Evolutionary conservation across 2,329 filamentous ascomycete genomes (phyloP), one percentile per base, ranked within the genome.

Genomic region (Xylogone sp.): DNA sequence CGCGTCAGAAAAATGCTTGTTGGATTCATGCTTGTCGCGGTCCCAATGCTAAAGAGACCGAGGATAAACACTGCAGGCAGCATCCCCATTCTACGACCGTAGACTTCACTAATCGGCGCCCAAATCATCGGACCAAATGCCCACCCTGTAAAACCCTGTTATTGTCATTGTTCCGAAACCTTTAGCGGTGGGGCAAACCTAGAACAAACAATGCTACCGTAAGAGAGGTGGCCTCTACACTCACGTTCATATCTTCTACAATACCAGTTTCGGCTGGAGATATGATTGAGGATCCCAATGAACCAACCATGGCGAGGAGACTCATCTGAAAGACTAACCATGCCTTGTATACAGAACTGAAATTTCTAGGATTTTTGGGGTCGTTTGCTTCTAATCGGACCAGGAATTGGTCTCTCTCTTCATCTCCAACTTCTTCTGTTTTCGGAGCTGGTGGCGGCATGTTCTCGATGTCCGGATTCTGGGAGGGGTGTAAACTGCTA

Each of bases 41-140:
- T 75, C 3, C 75, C 84, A 27, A 78, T 82, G 56, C 81, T 84
- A 63, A 88, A 88, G 1, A 77, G 75, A 0, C 79, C 80, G 48
- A 87, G 71, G 18, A 72, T 72, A 53, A 76, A 67, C 57, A 83
- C 81, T 3, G 81, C 83, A 45, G 73, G 66, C 56, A 81, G 72
- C 63, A 86, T 84, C n/a, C 86, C 72, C 34, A 76, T 63, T 59
- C 86, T 77, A 7, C 81, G 74, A 2, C 81, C 84, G 51, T 78
- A 83, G 8, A 87, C 64, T 62, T 88, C 84, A 9, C 60, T 76
- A 19, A 88, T 65, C 0, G 84, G 84, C 1, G 84, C 86, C 84
- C 84, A 89, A 2, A 87, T 79, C 13, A 62, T 31, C 21, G 74
- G 74, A 1, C 74, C 74, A 18, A 72, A 72, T 13, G 73, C 74